Conservation (phyloP, 441 rosid genomes). For the Breynia disticha region DNA sequence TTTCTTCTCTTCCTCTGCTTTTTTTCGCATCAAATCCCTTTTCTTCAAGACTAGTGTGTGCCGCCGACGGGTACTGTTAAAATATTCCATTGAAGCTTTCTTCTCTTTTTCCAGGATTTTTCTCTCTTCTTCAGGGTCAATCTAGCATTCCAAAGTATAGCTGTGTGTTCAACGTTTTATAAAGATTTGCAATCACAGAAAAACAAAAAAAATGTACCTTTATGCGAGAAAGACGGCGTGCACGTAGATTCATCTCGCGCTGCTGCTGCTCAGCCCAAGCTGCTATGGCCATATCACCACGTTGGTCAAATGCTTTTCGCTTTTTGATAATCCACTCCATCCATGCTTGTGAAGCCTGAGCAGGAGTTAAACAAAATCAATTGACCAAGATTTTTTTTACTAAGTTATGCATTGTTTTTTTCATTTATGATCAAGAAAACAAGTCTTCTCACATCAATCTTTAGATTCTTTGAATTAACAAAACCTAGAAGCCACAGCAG, state of each 20-base stretch:
- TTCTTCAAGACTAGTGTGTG: slow-evolving; percentile 80
- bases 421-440: neutral
- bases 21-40: slow-evolving; percentile 85
- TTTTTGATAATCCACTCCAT: slow-evolving; percentile 91
- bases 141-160: slow-evolving; percentile 27
- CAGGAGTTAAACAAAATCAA: slow-evolving; percentile 12
- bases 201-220: slow-evolving; percentile 37
- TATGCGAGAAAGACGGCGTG: slow-evolving; percentile 77
- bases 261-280: slow-evolving; percentile 99
- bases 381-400: neutral
- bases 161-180: neutral
- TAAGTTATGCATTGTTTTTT: neutral
- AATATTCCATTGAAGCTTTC: slow-evolving; percentile 68
- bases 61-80: slow-evolving; percentile 56
- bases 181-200: neutral
- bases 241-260: slow-evolving; percentile 74
- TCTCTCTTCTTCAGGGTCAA: slow-evolving; percentile 89
- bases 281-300: slow-evolving; percentile 89
- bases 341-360: slow-evolving; percentile 97
- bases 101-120: slow-evolving; percentile 70
- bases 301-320: slow-evolving; percentile 91
- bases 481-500: neutral
- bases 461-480: neutral
- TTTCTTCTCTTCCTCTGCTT: slow-evolving; percentile 70
- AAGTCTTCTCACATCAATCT: neutral